Conservation (phyloP, 805 yeast species). For the Schwanniomyces pseudopolymorphus region DNA sequence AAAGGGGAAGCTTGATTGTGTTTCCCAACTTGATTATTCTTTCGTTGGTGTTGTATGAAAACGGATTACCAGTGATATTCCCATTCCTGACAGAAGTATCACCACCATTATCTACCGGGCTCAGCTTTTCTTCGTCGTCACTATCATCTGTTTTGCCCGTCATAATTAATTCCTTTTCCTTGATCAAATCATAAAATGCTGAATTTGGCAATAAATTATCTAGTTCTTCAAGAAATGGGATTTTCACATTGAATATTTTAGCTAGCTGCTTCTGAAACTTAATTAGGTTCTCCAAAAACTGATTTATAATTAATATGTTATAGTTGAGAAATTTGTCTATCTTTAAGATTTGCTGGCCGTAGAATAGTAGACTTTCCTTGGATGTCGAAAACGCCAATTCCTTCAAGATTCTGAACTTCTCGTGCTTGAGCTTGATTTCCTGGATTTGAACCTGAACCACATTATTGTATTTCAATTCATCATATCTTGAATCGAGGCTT, state of each 20-base stretch:
- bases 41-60: constrained; percentile 12
- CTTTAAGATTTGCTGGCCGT: constrained; percentile 26
- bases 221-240: constrained; percentile 28
- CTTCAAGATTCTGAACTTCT: constrained; percentile 23
- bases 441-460: constrained; percentile 24
- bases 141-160: constrained; percentile 15
- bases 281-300: constrained; percentile 27
- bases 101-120: not conserved
- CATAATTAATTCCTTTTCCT: constrained; percentile 31
- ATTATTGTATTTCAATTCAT: constrained; percentile 9
- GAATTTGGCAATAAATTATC: constrained; percentile 19
- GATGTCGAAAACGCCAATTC: constrained; percentile 21
- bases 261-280: constrained; percentile 19
- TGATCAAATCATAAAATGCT: constrained; percentile 27
- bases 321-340: constrained; percentile 26
- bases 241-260: constrained; percentile 15
- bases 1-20: constrained; percentile 23
- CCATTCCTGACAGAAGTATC: not conserved
- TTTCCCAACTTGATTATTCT: constrained; percentile 32
- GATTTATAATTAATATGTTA: constrained; percentile 28
- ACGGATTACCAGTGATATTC: constrained; percentile 6
- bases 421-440: constrained; percentile 19
- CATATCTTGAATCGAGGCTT: constrained; percentile 2
- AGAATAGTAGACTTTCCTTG: constrained; percentile 13
- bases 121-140: constrained; percentile 7